Base-by-base conservation (phyloP, 208 protist species). In the Trypanosoma lewisi region DNA sequence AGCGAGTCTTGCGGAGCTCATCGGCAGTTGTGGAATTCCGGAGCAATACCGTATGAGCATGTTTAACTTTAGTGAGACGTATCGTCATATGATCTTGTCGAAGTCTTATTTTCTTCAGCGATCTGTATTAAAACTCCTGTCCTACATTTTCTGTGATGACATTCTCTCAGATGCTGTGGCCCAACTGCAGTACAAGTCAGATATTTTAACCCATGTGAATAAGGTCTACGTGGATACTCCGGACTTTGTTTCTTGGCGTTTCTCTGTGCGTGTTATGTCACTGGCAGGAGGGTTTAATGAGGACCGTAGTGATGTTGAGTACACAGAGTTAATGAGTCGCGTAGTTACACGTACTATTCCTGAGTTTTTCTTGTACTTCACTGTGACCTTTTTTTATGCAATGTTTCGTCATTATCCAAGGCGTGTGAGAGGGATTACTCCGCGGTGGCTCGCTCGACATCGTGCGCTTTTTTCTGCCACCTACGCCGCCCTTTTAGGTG, bases 51-150 rank as follows among this genome's bases (percentile, higher is more conserved):
- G 87, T 4, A 78, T 84, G 77, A 76, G 78, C 39, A 87, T 94
- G 79, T 93, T 93, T 72, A 93, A 89, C 68, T 91, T 90, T 66
- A 91, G 83, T 45, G 87, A 93, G 61, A 88, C 85, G 27, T 96
- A 92, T 63, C 77, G 85, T 5, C 87, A 93, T 67, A 91, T 96
- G 85, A 87, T 96, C 62, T 63, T 94, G 17, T 92, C 85, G 8
- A 80, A 80, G 33, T 93, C 85, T 6, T 89, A 88, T 70, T 96
- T 96, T 53, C 75, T 83, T 21, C 85, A 94, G 73, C 75, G 90
- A 11, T 78, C 87, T 19, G 90, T 93, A 9, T 64, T 93, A 31
- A 82, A 77, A 16, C 67, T 93, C 34, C 63, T 96, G 47, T 75
- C 87, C 36, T 94, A 94, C 78, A 88, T 93, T 55, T 94, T 90